phyloP scores from a whole-genome alignment of 176 grass and related monocot species.

The Lolium rigidum region DNA sequence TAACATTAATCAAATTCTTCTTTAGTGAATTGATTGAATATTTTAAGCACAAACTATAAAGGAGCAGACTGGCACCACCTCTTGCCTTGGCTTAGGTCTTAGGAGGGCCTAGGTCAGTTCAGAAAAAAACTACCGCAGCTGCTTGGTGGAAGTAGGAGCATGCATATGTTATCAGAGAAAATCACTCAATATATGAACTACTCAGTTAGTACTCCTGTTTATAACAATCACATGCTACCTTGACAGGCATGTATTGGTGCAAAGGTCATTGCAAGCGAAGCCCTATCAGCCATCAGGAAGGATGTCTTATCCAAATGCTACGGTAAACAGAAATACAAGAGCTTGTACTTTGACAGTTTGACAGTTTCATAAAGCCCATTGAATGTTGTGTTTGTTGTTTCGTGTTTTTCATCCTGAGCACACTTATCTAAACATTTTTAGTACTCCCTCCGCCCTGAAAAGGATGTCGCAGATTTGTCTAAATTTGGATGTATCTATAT shows the following conservation, averaged over 20 bases:
- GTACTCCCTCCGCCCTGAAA: no score
- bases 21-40: background rate
- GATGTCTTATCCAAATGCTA: slow-evolving; percentile 99
- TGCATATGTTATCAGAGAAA: background rate
- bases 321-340: slow-evolving; percentile 58
- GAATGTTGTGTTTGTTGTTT: slow-evolving; percentile 6
- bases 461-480: no score
- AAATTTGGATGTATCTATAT: no score
- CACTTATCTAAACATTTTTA: background rate
- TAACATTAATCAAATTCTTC: slow-evolving; percentile 4
- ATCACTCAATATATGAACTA: background rate
- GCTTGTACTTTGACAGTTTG: slow-evolving; percentile 38
- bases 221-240: slow-evolving; percentile 44
- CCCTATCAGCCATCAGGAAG: slow-evolving; percentile 91
- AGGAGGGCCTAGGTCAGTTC: slow-evolving; percentile 3
- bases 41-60: slow-evolving; percentile 30
- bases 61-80: background rate
- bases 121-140: slow-evolving; percentile 13
- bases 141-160: slow-evolving; percentile 1
- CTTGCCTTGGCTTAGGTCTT: slow-evolving; percentile 21
- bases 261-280: slow-evolving; percentile 96
- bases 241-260: slow-evolving; percentile 90
- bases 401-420: slow-evolving; percentile 2
- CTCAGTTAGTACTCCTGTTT: slow-evolving; percentile 17
- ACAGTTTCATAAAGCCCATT: slow-evolving; percentile 18